phyloP scores from a whole-genome alignment of 2,329 filamentous ascomycete species.

The Zasmidium angulare region DNA sequence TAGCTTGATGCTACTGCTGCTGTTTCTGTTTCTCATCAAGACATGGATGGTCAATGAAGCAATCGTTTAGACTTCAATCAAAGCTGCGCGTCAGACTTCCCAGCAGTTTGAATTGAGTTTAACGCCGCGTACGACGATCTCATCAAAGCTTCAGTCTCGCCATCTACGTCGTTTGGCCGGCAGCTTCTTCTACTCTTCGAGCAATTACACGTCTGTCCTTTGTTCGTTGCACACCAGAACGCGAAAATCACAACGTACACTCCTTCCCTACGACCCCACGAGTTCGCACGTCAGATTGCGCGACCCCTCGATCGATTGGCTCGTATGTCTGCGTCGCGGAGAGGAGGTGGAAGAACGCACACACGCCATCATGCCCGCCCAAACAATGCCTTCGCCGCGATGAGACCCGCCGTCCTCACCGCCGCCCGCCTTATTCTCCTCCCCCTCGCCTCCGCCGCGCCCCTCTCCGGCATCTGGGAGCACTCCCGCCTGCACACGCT shows the following conservation, averaged over 20 bases:
- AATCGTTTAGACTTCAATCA: background rate
- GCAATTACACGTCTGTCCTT: too few relatives aligned
- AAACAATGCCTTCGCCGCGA: conserved; percentile 7
- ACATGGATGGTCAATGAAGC: background rate
- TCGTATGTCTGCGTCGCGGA: conserved; percentile 13
- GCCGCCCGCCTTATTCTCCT: conserved; percentile 22
- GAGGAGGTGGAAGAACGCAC: conserved; percentile 1
- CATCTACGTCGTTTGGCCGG: too few relatives aligned
- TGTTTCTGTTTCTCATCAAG: too few relatives aligned
- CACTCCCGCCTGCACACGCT: conserved; percentile 8
- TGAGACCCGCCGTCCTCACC: conserved; percentile 21
- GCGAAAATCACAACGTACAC: too few relatives aligned
- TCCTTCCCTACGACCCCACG: background rate
- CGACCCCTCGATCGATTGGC: background rate
- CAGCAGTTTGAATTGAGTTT: background rate
- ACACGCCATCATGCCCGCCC: background rate
- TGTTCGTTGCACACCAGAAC: too few relatives aligned
- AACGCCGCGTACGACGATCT: background rate
- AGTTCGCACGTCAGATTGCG: background rate
- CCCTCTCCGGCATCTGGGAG: conserved; percentile 10
- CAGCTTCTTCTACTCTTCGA: too few relatives aligned
- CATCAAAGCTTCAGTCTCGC: too few relatives aligned
- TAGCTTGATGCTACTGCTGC: too few relatives aligned
- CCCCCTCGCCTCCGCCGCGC: conserved; percentile 23
- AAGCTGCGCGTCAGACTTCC: background rate